Conservation (phyloP, 345 rosid species). For the Eucalyptus grandis region DNA sequence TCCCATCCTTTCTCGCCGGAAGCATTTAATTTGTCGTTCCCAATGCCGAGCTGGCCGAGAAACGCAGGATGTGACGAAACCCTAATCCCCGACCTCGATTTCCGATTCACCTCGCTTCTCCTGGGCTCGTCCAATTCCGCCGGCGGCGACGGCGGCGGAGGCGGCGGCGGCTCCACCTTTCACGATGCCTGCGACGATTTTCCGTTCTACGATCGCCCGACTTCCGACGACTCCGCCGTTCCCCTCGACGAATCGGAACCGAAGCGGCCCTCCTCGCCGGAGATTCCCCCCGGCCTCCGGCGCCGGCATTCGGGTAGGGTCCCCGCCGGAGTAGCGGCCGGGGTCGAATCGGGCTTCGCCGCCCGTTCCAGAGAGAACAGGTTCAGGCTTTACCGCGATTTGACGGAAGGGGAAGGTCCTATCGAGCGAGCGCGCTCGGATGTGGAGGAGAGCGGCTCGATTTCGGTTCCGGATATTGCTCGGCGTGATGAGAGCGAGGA, state of each 20-base stretch:
- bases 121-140: neutral
- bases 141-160: constrained; percentile 3
- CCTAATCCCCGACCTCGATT: neutral
- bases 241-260: constrained; percentile 4
- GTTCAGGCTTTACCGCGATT: neutral
- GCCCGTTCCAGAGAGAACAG: neutral
- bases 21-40: neutral
- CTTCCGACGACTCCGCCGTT: neutral
- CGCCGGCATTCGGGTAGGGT: neutral
- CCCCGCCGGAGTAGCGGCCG: neutral
- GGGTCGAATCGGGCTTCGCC: neutral
- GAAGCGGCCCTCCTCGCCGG: neutral
- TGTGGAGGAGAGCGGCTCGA: constrained; percentile 2
- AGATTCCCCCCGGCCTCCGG: constrained; percentile 10
- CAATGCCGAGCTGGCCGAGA: neutral
- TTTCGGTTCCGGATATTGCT: neutral
- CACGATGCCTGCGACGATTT: constrained; percentile 51
- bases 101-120: neutral
- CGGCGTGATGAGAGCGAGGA: neutral
- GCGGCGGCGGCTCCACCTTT: constrained; percentile 12
- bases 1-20: neutral
- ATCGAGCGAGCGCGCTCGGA: neutral
- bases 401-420: constrained; percentile 13
- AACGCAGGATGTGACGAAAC: neutral
- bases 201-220: constrained; percentile 28